Evolutionary conservation across 1,284 basidiomycete genomes (phyloP), one percentile per base, ranked within the genome.

Genomic region (Ganoderma leucocontextum): DNA sequence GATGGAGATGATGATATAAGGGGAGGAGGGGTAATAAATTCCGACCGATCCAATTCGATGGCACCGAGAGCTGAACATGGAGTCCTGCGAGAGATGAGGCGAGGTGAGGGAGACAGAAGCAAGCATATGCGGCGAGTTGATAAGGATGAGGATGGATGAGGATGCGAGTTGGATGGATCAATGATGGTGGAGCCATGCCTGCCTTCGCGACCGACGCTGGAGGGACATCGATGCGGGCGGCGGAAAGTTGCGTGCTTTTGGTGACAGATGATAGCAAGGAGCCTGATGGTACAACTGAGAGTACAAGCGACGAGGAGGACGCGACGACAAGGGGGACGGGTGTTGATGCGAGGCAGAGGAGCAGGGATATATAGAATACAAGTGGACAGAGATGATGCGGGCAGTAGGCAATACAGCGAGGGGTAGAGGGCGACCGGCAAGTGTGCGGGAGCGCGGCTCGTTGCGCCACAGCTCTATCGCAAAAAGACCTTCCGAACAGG

Each of bases 201-300:
- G 66, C 62, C 62, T 65, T 60, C 25, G 62, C 60, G 57, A 60
- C 63, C 64, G 59, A 59, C 19, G 29, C 49, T 38, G 62, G 41
- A 12, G 52, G 47, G 64, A 47, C 64, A 60, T 58, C 53, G 64
- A 35, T 41, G 53, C n/a, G 60, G 52, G 60, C 63, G 62, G 60
- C 47, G 38, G 62, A 59, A 41, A 62, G 69, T 53, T 67, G 68
- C 63, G 62, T 67, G 69, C 71, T 72, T 72, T 72, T 70, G 71
- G 62, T 62, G 69, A 63, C 67, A 58, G 68, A 66, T 65, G 66
- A 69, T 38, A 70, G 71, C 69, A 68, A 59, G 64, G 62, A 60
- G 69, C 63, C 66, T 67, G 61, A 33, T 72, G 61, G 59, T 72
- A 72, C 70, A 72, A 41, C 44, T 60, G 65, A 55, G 55, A 58